These are phyloP conservation scores for Heritiera littoralis DNA, from an alignment of 345 rosid genomes.

Conservation along the genomic window DNA sequence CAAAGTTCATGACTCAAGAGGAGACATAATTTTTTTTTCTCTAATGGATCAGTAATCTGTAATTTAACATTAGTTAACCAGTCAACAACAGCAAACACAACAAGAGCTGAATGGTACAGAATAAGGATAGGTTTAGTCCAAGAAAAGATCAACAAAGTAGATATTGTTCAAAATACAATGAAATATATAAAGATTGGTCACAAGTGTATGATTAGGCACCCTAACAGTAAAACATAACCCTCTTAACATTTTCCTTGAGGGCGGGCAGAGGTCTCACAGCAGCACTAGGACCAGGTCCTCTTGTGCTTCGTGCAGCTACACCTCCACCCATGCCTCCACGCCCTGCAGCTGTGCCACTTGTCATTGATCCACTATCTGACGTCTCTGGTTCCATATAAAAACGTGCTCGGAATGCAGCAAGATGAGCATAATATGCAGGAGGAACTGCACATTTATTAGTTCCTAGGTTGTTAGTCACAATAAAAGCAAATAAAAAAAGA, in stretches of 20 bases:
- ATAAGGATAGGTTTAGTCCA: not conserved
- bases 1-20: no score
- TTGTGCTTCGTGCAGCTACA: slow-evolving; percentile 46
- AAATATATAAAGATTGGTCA: not conserved
- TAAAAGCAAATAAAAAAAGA: no score
- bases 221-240: slow-evolving; percentile 93
- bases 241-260: slow-evolving; percentile 86
- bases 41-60: not conserved
- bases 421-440: slow-evolving; percentile 96
- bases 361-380: slow-evolving; percentile 93
- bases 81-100: not conserved
- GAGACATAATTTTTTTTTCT: no score
- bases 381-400: slow-evolving; percentile 99
- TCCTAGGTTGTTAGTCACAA: not conserved
- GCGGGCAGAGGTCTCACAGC: slow-evolving; percentile 88
- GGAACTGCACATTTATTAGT: slow-evolving; percentile 58
- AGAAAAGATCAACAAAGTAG: not conserved
- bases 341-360: slow-evolving; percentile 62
- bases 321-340: slow-evolving; percentile 62
- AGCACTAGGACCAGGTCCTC: slow-evolving; percentile 57
- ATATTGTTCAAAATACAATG: not conserved
- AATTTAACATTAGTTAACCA: not conserved
- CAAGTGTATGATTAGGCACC: not conserved
- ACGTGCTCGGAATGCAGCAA: slow-evolving; percentile 97
- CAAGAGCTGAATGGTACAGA: not conserved